phyloP scores from a whole-genome alignment of 2,329 filamentous ascomycete species.

The Ophiostoma sp. region DNA sequence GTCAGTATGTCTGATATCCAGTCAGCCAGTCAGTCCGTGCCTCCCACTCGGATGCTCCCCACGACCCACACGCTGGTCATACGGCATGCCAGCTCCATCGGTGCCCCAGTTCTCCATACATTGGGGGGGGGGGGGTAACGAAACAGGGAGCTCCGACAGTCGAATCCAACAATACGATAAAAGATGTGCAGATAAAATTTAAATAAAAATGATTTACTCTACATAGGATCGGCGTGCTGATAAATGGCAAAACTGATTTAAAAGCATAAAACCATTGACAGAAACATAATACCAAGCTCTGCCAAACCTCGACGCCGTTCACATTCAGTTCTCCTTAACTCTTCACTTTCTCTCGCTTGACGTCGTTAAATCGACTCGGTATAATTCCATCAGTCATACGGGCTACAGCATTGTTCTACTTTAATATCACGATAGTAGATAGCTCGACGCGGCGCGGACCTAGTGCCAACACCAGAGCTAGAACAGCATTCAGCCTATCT shows the following conservation, averaged over 20 bases:
- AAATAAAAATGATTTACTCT: not conserved
- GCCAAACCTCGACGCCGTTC: not conserved
- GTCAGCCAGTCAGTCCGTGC: no score
- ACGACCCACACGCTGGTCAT: conserved; percentile 2
- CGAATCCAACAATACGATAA: not conserved
- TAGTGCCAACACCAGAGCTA: not conserved
- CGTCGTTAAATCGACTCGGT: no score
- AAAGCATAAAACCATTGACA: not conserved
- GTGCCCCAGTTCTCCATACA: conserved; percentile 6
- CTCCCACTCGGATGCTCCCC: not conserved
- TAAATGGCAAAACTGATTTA: not conserved
- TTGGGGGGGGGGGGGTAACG: not conserved
- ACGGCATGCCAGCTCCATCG: conserved; percentile 6
- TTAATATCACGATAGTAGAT: conserved; percentile 4
- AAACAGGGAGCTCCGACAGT: conserved; percentile 8
- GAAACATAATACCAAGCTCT: not conserved
- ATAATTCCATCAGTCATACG: no score
- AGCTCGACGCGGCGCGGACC: not conserved
- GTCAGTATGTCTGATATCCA: no score
- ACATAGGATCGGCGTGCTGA: not conserved
- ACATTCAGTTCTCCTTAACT: no score
- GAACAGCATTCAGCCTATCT: not conserved
- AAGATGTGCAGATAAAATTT: not conserved
- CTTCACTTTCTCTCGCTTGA: no score
- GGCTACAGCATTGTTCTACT: no score